Base-by-base conservation (phyloP, 2,329 filamentous ascomycete genomes). In the Cladorrhinum sp. region DNA sequence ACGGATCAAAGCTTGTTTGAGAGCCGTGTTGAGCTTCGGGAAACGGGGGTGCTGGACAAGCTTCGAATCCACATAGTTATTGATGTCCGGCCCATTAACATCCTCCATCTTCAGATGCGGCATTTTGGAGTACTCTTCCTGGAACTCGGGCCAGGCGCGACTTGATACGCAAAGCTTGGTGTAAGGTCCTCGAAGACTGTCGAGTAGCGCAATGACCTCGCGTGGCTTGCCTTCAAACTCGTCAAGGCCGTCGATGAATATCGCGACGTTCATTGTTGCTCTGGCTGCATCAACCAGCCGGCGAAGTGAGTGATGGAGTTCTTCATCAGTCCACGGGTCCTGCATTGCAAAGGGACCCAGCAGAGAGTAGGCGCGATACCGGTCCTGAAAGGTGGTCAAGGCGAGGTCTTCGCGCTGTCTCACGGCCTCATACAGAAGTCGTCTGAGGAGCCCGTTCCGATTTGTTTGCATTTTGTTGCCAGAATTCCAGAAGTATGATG, bases 241-340 rank as follows among this genome's bases (percentile, higher is more conserved):
- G 36, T 56, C 54, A 9, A 56, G 36, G 4, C 54, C 54, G 20
- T 56, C 54, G 25, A 56, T 27, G 41, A 56, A 56, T 10, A 56
- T 18, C 6, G 36, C 32, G 10, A 56, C 32, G 2, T 48, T 45
- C 45, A 49, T 49, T 10, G 45, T 49, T 18, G 18, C 20, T 6
- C 45, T 12, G 8, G 45, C 45, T n/a, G 22, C 20, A 8, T 49
- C n/a, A 10, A 49, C 18, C 18, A 49, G 18, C 18, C 22, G 3
- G 16, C 45, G 45, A 6, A 49, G 3, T 8, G 9, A 18, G n/a
- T 16, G 45, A 10, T 49, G 7, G 12, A 49, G 45, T 49, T 49
- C 45, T 2, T 12, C 6, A 6, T 20, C 18, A 8, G 45, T 49
- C 45, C 45, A 49, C 2, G 45, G 45, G 13, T 49, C n/a, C 18